A percentile compares a stretch with the other conserved stretches of the same genome.
Evolutionary conservation across 1,139 yeast genomes (phyloP).

Genomic region (Zygosaccharomyces sapae): DNA sequence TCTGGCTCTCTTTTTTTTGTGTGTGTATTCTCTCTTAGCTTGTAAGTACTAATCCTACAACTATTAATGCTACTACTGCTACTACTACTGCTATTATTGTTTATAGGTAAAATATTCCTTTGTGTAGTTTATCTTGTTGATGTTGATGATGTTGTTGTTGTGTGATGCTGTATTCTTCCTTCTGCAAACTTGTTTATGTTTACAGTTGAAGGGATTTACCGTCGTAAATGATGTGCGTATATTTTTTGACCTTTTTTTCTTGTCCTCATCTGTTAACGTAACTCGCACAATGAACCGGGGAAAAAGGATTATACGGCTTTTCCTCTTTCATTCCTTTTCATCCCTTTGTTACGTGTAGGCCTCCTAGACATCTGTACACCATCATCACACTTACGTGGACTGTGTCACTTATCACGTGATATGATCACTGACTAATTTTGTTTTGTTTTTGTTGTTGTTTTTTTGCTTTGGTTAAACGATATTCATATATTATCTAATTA

Average conservation of each 20-base stretch:
- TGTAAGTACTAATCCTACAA: not conserved
- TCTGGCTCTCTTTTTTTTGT: not conserved
- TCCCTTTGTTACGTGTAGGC: too few species aligned
- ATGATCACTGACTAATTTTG: too few species aligned
- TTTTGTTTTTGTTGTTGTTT: too few species aligned
- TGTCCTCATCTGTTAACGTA: not conserved
- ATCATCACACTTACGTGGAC: too few species aligned
- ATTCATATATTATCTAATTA: too few species aligned
- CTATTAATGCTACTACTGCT: conserved; percentile 4
- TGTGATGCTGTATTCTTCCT: conserved; percentile 7
- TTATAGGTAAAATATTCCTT: not conserved
- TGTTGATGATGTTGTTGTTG: conserved; percentile 8
- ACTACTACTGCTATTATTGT: not conserved
- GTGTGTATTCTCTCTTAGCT: not conserved
- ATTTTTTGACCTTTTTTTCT: not conserved
- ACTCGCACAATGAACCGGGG: not conserved
- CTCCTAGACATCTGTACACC: too few species aligned
- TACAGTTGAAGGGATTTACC: conserved; percentile 7
- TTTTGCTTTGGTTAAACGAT: too few species aligned
- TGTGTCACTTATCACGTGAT: too few species aligned
- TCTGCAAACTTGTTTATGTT: conserved; percentile 5
- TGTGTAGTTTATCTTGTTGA: not conserved
- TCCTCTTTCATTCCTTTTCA: too few species aligned
- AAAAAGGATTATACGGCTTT: not conserved
- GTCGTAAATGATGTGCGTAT: conserved; percentile 4